A percentile compares a stretch with the other conserved stretches of the same genome.
phyloP scores from a whole-genome alignment of 2,329 filamentous ascomycete species.

The Cladophialophora chaetospira region DNA sequence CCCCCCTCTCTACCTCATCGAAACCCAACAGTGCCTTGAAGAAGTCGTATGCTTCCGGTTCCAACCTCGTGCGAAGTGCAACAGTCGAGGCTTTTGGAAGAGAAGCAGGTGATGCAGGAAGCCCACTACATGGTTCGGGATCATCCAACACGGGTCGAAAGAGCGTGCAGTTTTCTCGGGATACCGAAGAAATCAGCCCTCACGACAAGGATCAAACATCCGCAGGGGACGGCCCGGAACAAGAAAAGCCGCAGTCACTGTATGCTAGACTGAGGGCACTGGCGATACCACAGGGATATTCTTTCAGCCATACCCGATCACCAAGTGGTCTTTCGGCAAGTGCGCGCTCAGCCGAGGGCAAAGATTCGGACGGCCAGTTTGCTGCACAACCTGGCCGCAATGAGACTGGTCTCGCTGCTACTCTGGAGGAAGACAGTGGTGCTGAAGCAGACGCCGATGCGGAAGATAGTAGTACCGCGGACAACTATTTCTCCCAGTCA shows the following conservation, averaged over 20 bases:
- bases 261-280: slow-evolving; percentile 79
- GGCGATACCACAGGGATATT: slow-evolving; percentile 54
- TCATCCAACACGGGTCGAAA: slow-evolving; percentile 26
- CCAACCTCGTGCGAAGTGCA: slow-evolving; percentile 4
- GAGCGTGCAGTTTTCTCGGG: slow-evolving; percentile 75
- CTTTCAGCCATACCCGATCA: slow-evolving; percentile 52
- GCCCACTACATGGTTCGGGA: slow-evolving; percentile 14
- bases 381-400: slow-evolving; percentile 51
- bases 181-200: slow-evolving; percentile 53
- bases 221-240: slow-evolving; percentile 62
- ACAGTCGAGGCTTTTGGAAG: slow-evolving; percentile 18
- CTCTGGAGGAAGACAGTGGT: slow-evolving; percentile 61
- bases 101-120: slow-evolving; percentile 19
- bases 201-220: slow-evolving; percentile 57
- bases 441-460: slow-evolving; percentile 65
- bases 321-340: slow-evolving; percentile 50
- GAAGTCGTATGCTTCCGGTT: slow-evolving; percentile 8
- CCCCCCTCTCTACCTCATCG: slow-evolving; percentile 14
- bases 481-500: slow-evolving; percentile 56
- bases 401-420: slow-evolving; percentile 56
- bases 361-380: slow-evolving; percentile 41
- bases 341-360: slow-evolving; percentile 42
- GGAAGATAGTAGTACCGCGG: slow-evolving; percentile 77
- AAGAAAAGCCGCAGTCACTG: slow-evolving; percentile 64
- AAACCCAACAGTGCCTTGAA: slow-evolving; percentile 16